Percentiles rank a stretch among this genome's conserved stretches.
These are phyloP conservation scores for Atalantia buxifolia DNA, from an alignment of 345 rosid species.

Conservation along the genomic window DNA sequence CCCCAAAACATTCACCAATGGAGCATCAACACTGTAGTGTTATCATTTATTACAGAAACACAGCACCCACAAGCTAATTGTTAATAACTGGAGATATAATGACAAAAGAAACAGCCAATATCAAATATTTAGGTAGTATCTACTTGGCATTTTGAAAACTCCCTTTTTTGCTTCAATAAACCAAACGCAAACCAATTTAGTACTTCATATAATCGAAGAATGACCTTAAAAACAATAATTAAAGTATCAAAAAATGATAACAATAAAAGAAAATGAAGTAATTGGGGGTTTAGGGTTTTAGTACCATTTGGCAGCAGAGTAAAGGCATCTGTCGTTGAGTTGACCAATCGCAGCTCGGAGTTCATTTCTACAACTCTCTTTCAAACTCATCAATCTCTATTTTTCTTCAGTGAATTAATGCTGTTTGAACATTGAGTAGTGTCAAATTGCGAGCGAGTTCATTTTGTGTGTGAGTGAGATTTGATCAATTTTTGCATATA, in stretches of 20 bases:
- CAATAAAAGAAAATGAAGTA: too few species aligned
- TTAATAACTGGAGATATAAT: neutral
- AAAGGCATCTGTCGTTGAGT: constrained; percentile 79
- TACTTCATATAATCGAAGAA: too few species aligned
- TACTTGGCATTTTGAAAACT: neutral
- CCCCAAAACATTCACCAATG: neutral
- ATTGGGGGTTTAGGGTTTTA: constrained; percentile 48
- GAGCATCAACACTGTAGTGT: neutral
- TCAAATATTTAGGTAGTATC: neutral
- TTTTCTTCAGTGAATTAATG: neutral
- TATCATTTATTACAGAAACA: neutral
- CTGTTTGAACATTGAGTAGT: neutral
- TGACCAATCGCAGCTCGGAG: constrained; percentile 79
- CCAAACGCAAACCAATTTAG: neutral
- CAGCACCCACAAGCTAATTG: neutral
- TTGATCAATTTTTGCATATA: neutral
- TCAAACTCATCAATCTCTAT: constrained; percentile 52
- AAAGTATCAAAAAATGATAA: neutral
- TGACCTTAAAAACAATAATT: too few species aligned
- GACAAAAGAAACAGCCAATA: neutral
- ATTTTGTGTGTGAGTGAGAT: neutral
- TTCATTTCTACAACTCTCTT: constrained; percentile 76
- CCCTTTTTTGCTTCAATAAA: neutral
- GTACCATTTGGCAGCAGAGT: constrained; percentile 90
- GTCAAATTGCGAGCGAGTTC: neutral